Percentiles rank a stretch among this genome's conserved stretches.
phyloP scores from a whole-genome alignment of 2,329 filamentous ascomycete species.

The Sporothrix luriei region DNA sequence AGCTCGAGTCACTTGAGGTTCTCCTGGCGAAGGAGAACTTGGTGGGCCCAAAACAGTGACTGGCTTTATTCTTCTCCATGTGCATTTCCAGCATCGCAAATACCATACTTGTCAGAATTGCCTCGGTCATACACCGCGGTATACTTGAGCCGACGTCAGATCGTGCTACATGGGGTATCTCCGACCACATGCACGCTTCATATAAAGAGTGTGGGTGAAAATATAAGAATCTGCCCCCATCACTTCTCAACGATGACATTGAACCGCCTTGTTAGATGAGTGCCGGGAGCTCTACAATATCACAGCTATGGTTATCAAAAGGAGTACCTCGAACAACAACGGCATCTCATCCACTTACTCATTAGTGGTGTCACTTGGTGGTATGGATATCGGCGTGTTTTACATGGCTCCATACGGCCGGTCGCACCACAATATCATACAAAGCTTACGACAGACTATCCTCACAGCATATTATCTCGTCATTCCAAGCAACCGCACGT shows the following conservation, averaged over 20 bases:
- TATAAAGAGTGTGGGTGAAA: constrained; percentile 56
- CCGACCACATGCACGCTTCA: constrained; percentile 49
- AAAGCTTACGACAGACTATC: neutral
- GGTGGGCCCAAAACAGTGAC: constrained; percentile 50
- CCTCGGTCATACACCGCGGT: constrained; percentile 40
- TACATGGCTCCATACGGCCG: constrained; percentile 50
- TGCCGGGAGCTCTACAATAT: constrained; percentile 51
- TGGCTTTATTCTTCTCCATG: constrained; percentile 57
- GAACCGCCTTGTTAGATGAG: constrained; percentile 49
- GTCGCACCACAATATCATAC: neutral
- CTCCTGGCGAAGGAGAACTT: constrained; percentile 47
- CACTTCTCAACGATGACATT: constrained; percentile 50
- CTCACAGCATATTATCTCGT: neutral
- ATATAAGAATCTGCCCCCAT: constrained; percentile 48
- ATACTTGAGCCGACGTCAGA: neutral
- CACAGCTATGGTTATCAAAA: constrained; percentile 51
- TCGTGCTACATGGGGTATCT: no score
- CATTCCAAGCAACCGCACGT: neutral
- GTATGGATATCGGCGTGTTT: constrained; percentile 46
- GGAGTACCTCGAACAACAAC: constrained; percentile 51
- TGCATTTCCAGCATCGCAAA: constrained; percentile 62
- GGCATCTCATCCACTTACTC: constrained; percentile 53
- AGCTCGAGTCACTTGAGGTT: constrained; percentile 57
- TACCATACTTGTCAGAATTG: constrained; percentile 55
- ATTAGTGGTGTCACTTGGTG: constrained; percentile 55